Evolutionary conservation across 192 early-diverging fungal species (phyloP), one percentile per base, ranked within the genome.

Genomic region (Tieghemiomyces parasiticus): DNA sequence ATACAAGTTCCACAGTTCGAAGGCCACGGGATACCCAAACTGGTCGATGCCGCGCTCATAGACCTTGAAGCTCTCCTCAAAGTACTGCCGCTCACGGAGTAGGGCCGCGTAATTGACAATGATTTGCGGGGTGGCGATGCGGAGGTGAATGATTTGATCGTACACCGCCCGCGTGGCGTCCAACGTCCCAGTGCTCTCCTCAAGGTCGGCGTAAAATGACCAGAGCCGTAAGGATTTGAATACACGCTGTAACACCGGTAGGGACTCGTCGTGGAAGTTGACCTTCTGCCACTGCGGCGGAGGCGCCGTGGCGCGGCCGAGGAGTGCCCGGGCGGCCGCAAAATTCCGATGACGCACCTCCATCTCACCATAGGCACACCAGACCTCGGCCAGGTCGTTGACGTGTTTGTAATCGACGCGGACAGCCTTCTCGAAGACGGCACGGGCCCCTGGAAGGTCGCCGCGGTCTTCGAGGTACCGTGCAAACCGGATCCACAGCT

Each of bases 1-100:
- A 73, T 99, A 99, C 24, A 94, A 72, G 68, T 88, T 94, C 96
- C 96, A 99, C 44, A 99, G 75, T 61, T 99, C 96, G 66, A 93
- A 87, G 0, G 96, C 93, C 58, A 95, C 88, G 0, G 96, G 94
- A 65, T 87, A 96, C 20, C 92, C 92, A 65, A 99, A 97, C n/a
- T 84, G 67, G 14, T 91, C 87, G 64, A 99, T 92, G 10, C 94
- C 96, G 59, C 90, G 85, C 66, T 99, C 96, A 64, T 92, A 99
- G 3, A 89, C 89, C 67, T 85, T 82, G 78, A 90, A 99, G 32
- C 85, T 84, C 70, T 97, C 96, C 74, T 99, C 96, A 71, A 83
- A 94, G 74, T 82, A 93, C 46, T 81, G 78, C 60, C 88, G 74
- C 53, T 92, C 88, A 66, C 96, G 90, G 60, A 97, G 74, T 64